phyloP scores from a whole-genome alignment of 192 early-diverging fungal species.

The Coemansia sp. region DNA sequence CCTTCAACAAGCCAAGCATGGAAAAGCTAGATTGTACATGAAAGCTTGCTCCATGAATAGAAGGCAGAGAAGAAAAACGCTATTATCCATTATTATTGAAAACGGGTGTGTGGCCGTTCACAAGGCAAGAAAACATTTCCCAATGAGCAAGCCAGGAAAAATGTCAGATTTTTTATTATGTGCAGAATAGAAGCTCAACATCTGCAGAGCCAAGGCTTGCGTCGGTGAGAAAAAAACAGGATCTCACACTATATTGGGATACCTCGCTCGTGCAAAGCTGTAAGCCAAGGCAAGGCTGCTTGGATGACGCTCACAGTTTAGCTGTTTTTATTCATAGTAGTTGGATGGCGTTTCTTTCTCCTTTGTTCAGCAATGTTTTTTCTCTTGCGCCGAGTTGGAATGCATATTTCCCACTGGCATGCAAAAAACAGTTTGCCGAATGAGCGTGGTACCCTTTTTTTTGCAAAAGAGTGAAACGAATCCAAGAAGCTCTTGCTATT shows the following conservation, averaged over 20 bases:
- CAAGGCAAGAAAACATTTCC: not conserved
- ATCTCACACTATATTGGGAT: not conserved
- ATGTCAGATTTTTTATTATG: not conserved
- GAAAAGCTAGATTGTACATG: not conserved
- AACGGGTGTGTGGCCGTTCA: not conserved
- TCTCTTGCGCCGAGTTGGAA: not conserved
- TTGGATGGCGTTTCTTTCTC: not conserved
- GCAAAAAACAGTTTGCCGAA: not conserved
- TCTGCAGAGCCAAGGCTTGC: not conserved
- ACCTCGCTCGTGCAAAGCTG: not conserved
- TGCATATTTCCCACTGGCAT: not conserved
- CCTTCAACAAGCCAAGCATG: not conserved
- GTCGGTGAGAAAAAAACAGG: not conserved
- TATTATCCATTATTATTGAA: not conserved
- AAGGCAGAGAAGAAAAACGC: not conserved
- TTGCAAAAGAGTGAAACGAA: too few species aligned
- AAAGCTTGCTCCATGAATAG: not conserved
- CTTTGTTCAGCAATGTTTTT: not conserved
- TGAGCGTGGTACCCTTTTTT: not conserved
- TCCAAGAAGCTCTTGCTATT: too few species aligned
- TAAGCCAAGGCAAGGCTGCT: not conserved
- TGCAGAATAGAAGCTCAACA: not conserved
- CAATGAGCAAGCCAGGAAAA: not conserved
- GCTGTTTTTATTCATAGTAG: not conserved
- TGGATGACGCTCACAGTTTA: not conserved